Evolutionary conservation across 73 alveolate species (phyloP), one percentile per base, ranked within the genome.

Genomic region (Paramecium tetraurelia): DNA sequence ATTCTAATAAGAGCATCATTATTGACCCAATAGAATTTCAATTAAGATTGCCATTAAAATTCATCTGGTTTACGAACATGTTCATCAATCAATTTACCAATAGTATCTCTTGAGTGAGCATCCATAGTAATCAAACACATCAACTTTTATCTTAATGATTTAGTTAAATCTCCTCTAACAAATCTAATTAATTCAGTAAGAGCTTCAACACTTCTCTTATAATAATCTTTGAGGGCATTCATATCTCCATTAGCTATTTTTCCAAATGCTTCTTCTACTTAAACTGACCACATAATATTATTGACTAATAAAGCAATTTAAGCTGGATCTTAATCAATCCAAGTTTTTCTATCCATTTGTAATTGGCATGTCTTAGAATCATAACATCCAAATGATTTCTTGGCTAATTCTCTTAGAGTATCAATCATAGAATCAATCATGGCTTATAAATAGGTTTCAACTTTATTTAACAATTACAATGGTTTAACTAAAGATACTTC

Each of bases 121-220:
- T 99, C 99, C 97, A 99, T 95, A 35, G 99, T 99, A 92, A 99
- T 99, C 94, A 99, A 86, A 50, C 99, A 98, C 99, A 99, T 99
- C 83, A 99, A 96, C 95, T 99, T 98, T 88, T 95, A 94, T 95
- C 99, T 96, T 38, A 96, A 94, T 24, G 97, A 97, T 76, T 85
- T 97, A 8, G 96, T 95, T 14, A 98, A 93, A 80, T 98, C 98
- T 53, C 99, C 99, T 94, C 97, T 95, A 85, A 98, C 99, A 93
- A 96, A 90, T 76, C 97, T 95, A 95, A 98, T 98, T 33, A 98
- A 94, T 35, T 85, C 96, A 53, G 99, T 95, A 59, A 98, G 94
- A 59, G 94, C 85, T 48, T 93, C 96, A 5, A 97, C 94, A 92
- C 96, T 98, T 46, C 85, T 95, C 35, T 97, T 97, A 77, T 92